Evolutionary conservation across 1,284 basidiomycete species (phyloP).

Genomic region (Rhodotorula sp.): DNA sequence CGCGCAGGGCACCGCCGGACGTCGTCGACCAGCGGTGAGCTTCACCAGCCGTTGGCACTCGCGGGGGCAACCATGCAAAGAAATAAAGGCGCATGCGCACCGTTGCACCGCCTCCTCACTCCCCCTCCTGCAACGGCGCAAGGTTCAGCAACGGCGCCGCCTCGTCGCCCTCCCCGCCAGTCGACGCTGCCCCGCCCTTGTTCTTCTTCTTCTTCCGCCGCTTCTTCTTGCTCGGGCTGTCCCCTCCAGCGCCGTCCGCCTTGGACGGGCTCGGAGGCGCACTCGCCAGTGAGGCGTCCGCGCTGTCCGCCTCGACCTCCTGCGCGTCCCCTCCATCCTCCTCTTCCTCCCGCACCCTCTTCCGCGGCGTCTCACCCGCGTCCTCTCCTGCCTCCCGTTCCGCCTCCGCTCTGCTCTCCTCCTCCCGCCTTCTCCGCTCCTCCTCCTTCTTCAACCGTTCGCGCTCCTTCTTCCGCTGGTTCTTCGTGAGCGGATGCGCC

Average conservation of each 20-base stretch:
- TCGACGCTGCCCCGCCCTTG: no score
- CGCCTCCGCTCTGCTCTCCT: neutral
- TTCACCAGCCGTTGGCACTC: no score
- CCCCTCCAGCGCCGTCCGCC: neutral
- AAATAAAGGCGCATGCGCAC: no score
- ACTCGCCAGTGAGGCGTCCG: no score
- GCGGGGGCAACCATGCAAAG: no score
- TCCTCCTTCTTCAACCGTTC: conserved; percentile 9
- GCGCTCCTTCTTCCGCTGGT: conserved; percentile 34
- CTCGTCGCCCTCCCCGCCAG: neutral
- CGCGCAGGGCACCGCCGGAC: no score
- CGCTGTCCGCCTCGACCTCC: no score
- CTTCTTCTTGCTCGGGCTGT: conserved; percentile 8
- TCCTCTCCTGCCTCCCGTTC: neutral
- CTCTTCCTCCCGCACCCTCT: neutral
- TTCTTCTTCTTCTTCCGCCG: conserved; percentile 22
- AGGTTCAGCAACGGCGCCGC: conserved; percentile 11
- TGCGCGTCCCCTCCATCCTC: neutral
- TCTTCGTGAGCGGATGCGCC: conserved; percentile 22
- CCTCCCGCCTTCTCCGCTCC: conserved; percentile 16
- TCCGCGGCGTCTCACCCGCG: neutral
- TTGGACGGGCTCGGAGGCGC: neutral
- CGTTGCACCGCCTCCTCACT: neutral
- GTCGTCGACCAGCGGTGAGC: no score
- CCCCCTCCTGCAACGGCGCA: neutral